Base-by-base conservation (phyloP, 768 basidiomycete species). In the Lentinula raphanica region DNA sequence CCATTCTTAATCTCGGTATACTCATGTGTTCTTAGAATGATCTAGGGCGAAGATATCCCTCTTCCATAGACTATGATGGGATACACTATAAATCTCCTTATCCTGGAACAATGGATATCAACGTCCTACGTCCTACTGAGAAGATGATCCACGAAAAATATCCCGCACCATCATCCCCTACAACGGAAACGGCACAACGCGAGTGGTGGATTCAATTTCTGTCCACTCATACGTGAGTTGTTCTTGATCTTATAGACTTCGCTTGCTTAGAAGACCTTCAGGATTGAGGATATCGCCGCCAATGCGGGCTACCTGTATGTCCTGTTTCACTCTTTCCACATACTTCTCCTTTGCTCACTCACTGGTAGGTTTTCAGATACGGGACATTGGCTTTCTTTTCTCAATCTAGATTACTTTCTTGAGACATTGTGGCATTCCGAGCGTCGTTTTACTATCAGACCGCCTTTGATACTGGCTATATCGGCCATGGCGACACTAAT, bases 401-500 rank as follows among this genome's bases (percentile, higher is more conserved):
- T 92, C 62, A 82, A 88, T 65, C 67, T 83, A 17, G 72, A 75
- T 12, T 75, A 76, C 39, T 79, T 91, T 63, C 68, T 82, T 59
- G 74, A 76, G 51, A 78, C 74, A 56, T 69, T 92, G 48, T 75
- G 71, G 62, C 73, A 79, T 62, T 75, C 81, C 1, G 76, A 76
- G n/a, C 73, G 79, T 28, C 81, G 86, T 13, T 66, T 75, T 21
- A 70, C 69, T 13, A 82, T 90, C 60, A 89, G 90, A 61, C 89
- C 90, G 5, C 78, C 88, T 0, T 81, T 92, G 58, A 78, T 92
- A 46, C 77, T 85, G 29, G 79, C 89, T 1, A 79, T 78, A 6
- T 74, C 92, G 31, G 90, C 90, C 1, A 76, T 92, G 73, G 81
- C 87, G 0, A 84, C 76, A 32, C 75, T 92, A 12, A 84, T 90